A percentile compares a stretch with the other conserved stretches of the same genome.
Evolutionary conservation across 140 eudicot genomes (phyloP).

Genomic region (Stevia rebaudiana): DNA sequence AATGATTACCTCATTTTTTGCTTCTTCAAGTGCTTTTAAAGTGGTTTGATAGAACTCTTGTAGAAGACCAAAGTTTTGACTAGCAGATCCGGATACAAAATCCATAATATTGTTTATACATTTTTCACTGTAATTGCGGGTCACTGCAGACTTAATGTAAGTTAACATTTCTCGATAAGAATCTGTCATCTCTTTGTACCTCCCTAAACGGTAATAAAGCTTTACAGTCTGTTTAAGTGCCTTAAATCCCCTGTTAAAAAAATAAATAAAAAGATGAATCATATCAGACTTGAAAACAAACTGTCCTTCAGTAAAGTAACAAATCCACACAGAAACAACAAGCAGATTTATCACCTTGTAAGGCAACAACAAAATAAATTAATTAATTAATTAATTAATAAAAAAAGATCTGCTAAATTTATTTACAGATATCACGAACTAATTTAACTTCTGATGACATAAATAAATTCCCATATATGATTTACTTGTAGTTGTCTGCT

Average conservation of each 20-base stretch:
- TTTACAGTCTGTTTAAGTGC: conserved; percentile 95
- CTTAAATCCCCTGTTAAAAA: conserved; percentile 79
- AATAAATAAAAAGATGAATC: conserved; percentile 10
- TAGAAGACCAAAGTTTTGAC: conserved; percentile 84
- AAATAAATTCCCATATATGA: background rate
- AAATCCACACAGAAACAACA: conserved; percentile 5
- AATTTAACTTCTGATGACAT: background rate
- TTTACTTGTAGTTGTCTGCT: background rate
- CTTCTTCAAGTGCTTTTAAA: conserved; percentile 95
- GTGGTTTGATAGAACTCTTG: conserved; percentile 96
- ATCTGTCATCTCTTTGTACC: conserved; percentile 94
- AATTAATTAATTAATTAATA: too few relatives aligned
- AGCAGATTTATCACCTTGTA: background rate
- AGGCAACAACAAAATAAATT: too few relatives aligned
- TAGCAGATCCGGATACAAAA: conserved; percentile 95
- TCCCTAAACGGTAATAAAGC: conserved; percentile 80
- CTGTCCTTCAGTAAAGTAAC: background rate
- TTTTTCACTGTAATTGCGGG: conserved; percentile 93
- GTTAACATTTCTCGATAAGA: conserved; percentile 94
- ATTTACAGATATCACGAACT: background rate
- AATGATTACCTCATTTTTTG: conserved; percentile 71
- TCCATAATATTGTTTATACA: conserved; percentile 98
- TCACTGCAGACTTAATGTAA: conserved; percentile 90
- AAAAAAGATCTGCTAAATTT: too few relatives aligned
- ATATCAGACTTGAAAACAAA: background rate